Conservation (phyloP, 805 yeast species). For the Dipodascopsis tothii region DNA sequence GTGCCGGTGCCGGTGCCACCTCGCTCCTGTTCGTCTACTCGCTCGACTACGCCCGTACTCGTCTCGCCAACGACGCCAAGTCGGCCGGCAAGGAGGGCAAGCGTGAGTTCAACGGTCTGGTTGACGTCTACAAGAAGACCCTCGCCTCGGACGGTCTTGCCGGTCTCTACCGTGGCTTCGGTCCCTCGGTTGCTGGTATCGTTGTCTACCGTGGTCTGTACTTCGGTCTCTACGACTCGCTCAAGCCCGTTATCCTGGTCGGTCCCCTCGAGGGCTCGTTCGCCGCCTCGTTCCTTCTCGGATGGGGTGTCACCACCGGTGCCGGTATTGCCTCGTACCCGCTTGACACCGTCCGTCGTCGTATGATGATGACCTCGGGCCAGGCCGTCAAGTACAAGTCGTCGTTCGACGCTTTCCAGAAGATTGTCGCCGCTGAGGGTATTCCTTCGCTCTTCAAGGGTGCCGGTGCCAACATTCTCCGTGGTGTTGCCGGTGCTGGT, state of each 20-base stretch:
- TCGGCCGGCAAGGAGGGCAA: constrained; percentile 77
- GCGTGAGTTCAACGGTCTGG: constrained; percentile 94
- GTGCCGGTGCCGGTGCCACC: constrained; percentile 98
- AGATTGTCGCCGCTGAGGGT: constrained; percentile 96
- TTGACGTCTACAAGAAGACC: constrained; percentile 95
- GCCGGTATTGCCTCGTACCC: constrained; percentile 99
- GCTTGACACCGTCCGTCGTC: constrained; percentile 98
- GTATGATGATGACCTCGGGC: constrained; percentile 99
- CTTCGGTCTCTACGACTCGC: constrained; percentile 95
- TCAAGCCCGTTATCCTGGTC: constrained; percentile 88
- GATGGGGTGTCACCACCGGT: constrained; percentile 97
- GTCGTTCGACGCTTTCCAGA: constrained; percentile 85
- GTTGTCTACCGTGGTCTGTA: constrained; percentile 98
- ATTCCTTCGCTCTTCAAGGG: constrained; percentile 89
- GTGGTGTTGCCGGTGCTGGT: constrained; percentile 99
- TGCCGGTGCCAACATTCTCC: constrained; percentile 98
- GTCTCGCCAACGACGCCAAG: constrained; percentile 98
- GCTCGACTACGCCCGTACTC: constrained; percentile 96
- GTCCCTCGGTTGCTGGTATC: constrained; percentile 96
- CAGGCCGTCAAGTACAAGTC: constrained; percentile 94
- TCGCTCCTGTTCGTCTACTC: constrained; percentile 91
- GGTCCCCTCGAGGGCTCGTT: constrained; percentile 92
- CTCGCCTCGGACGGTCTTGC: constrained; percentile 93
- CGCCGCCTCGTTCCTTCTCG: constrained; percentile 91
- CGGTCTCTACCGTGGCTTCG: constrained; percentile 98